Evolutionary conservation across 306 rosid species (phyloP), one percentile per base, ranked within the genome.

Genomic region (Sphenostylis stenocarpa): DNA sequence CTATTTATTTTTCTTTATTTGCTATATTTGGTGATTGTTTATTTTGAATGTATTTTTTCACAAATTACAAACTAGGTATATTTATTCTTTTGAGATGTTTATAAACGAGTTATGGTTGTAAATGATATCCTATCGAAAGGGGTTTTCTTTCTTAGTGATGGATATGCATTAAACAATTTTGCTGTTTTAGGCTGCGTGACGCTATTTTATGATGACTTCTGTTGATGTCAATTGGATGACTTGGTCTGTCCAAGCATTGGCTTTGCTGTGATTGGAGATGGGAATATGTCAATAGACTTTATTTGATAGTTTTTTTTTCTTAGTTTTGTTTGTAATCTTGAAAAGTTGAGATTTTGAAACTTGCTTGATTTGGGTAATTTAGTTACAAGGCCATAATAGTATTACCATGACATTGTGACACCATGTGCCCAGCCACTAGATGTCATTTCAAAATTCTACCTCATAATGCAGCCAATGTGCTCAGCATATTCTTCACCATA

Each of bases 11-110:
- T 33, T 8, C 36, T 7, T 7, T 45, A 43, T 69, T 28, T 3
- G 33, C 78, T 78, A 73, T 60, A 60, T 74, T 75, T 39, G 70
- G 65, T 19, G 24, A 66, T 66, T 79, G 49, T 69, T 17, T 61
- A 8, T 61, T 62, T 55, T 79, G 81, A 68, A 57, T 6, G 77
- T n/a, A n/a, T 74, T 58, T 56, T 19, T 75, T 52, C 44, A 62
- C 63, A 29, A 75, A 45, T 62, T 7, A 34, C 16, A 62, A 70
- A 67, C 33, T 62, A 58, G 64, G 58, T 16, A 7, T 41, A 70
- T 39, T 57, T 39, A 49, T 41, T 12, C 31, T 41, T 76, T 33
- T 63, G 61, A 79, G 60, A 38, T 9, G 11, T 53, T 60, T 60
- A 21, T 12, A 19, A 69, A 69, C 28, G 24, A 61, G 20, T 33